Percentiles rank a stretch among this genome's conserved stretches.
Evolutionary conservation across 441 rosid genomes (phyloP).

Genomic region (Hypseocharis bilobata): DNA sequence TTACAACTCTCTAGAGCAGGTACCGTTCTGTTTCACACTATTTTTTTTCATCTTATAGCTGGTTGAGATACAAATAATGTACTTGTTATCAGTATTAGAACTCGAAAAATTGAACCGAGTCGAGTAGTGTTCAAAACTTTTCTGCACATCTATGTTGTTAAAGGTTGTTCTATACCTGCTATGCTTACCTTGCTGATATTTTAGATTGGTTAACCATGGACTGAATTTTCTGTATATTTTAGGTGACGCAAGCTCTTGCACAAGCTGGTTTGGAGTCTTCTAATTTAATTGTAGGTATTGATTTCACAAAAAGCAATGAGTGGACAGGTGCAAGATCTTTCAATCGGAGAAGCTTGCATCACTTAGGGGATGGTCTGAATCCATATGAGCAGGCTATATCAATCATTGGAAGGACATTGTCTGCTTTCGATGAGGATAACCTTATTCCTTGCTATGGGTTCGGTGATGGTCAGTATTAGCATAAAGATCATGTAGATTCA

Average conservation of each 20-base stretch:
- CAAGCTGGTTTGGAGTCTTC: slow-evolving; percentile 26
- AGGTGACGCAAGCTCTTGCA: slow-evolving; percentile 23
- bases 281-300: slow-evolving; percentile 21
- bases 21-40: neutral
- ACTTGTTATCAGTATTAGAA: neutral
- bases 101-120: no score
- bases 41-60: neutral
- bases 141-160: neutral
- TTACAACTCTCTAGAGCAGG: slow-evolving; percentile 31
- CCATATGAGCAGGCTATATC: slow-evolving; percentile 29
- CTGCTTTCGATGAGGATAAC: slow-evolving; percentile 25
- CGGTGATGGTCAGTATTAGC: slow-evolving; percentile 25
- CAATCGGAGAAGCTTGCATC: slow-evolving; percentile 22
- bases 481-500: no score
- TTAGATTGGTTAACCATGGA: neutral
- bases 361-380: slow-evolving; percentile 14
- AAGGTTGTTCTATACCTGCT: no score
- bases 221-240: neutral
- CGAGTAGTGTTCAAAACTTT: neutral
- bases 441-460: slow-evolving; percentile 29
- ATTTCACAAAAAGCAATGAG: slow-evolving; percentile 26
- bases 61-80: neutral
- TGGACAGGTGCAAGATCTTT: slow-evolving; percentile 24
- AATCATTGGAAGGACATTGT: slow-evolving; percentile 24
- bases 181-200: no score